These are phyloP conservation scores for Diplodia sapinea DNA, from an alignment of 2,329 filamentous ascomycete species.

Conservation along the genomic window DNA sequence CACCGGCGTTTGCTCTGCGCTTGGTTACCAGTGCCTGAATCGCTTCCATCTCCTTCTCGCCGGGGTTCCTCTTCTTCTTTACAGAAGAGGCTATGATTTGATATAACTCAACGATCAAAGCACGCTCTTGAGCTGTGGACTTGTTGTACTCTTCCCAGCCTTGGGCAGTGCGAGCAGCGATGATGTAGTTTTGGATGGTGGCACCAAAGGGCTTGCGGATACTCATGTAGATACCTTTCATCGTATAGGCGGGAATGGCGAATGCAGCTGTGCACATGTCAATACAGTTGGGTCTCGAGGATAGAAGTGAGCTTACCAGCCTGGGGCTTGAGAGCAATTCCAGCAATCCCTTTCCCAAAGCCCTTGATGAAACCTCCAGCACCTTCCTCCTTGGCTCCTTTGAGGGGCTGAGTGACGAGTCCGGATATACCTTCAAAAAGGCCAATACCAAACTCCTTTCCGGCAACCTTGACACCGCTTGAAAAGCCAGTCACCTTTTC, in stretches of 20 bases:
- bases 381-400: constrained; percentile 70
- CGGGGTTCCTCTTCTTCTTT: constrained; percentile 60
- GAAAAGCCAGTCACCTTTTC: constrained; percentile 79
- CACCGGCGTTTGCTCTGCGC: constrained; percentile 17
- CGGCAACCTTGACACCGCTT: constrained; percentile 77
- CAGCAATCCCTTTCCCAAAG: constrained; percentile 81
- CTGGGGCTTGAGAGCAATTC: constrained; percentile 79
- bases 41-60: constrained; percentile 56
- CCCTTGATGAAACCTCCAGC: constrained; percentile 75
- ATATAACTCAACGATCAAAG: constrained; percentile 71
- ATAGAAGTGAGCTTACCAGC: constrained; percentile 57
- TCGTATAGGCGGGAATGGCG: constrained; percentile 77
- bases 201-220: constrained; percentile 72
- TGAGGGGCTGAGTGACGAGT: constrained; percentile 76
- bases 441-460: constrained; percentile 78
- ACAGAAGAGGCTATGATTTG: constrained; percentile 65
- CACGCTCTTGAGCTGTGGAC: constrained; percentile 64
- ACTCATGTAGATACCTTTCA: constrained; percentile 82
- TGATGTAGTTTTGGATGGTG: constrained; percentile 78
- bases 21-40: constrained; percentile 52
- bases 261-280: constrained; percentile 35
- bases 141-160: constrained; percentile 69
- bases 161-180: constrained; percentile 76
- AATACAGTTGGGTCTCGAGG: too few species aligned
- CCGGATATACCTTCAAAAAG: constrained; percentile 83